phyloP scores from a whole-genome alignment of 768 basidiomycete species.

The Auriscalpium orientale region DNA sequence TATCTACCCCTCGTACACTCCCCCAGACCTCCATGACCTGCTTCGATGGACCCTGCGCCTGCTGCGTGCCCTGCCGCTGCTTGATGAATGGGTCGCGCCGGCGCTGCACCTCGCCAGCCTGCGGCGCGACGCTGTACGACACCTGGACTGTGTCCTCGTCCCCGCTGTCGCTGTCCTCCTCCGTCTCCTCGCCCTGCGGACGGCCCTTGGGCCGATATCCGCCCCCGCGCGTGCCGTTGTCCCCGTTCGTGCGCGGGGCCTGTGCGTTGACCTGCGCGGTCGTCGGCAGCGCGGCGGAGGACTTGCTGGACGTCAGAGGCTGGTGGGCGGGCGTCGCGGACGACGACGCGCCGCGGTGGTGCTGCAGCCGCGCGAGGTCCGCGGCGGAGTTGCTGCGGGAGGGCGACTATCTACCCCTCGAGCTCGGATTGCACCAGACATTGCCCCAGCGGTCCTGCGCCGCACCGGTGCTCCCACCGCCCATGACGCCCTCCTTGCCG shows the following conservation, averaged over 20 bases:
- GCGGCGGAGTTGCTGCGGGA: constrained; percentile 46
- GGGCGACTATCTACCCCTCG: too few relatives aligned
- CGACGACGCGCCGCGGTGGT: too few relatives aligned
- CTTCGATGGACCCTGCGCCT: too few relatives aligned
- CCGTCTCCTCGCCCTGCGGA: constrained; percentile 59
- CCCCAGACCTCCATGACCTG: too few relatives aligned
- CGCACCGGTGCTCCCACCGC: constrained; percentile 42
- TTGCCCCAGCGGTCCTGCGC: constrained; percentile 67
- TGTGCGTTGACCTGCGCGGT: constrained; percentile 40
- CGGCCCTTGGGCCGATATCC: constrained; percentile 60
- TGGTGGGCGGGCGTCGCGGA: too few relatives aligned
- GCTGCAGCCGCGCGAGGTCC: constrained; percentile 32
- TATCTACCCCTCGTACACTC: too few relatives aligned
- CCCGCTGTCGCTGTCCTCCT: constrained; percentile 50
- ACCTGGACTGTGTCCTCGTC: constrained; percentile 46
- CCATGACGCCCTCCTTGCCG: constrained; percentile 34
- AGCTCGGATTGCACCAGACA: constrained; percentile 58
- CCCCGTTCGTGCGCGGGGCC: constrained; percentile 16
- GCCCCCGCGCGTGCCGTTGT: constrained; percentile 7
- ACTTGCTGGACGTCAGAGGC: constrained; percentile 47
- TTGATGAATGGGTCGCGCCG: too few relatives aligned
- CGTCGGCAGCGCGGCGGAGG: constrained; percentile 51
- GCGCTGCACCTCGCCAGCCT: too few relatives aligned
- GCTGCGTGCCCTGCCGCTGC: too few relatives aligned
- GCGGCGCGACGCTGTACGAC: constrained; percentile 62